Percentiles rank a stretch among this genome's conserved stretches.
phyloP scores from a whole-genome alignment of 345 rosid species.

The Populus nigra region DNA sequence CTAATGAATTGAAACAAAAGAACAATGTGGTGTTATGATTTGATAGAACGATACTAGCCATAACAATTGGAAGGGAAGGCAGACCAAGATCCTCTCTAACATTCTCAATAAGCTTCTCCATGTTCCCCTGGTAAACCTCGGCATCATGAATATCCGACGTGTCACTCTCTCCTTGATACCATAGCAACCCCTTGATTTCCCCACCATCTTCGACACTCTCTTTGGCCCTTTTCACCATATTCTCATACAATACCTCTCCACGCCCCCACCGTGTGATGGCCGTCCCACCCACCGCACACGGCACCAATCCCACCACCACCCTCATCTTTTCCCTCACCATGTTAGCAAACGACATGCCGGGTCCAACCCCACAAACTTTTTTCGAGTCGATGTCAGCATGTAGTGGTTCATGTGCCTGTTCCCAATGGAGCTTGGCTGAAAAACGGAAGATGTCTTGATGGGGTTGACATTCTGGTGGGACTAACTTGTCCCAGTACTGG shows the following conservation, averaged over 20 bases:
- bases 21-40: neutral
- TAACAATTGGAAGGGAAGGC: constrained; percentile 76
- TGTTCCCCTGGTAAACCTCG: constrained; percentile 51
- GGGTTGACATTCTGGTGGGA: constrained; percentile 66
- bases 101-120: constrained; percentile 52
- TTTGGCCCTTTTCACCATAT: constrained; percentile 61
- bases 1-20: no score
- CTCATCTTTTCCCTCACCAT: constrained; percentile 30
- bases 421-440: constrained; percentile 61
- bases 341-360: constrained; percentile 88
- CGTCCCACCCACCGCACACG: constrained; percentile 89
- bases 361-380: constrained; percentile 78
- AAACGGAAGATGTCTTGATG: constrained; percentile 61
- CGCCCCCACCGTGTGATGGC: constrained; percentile 84
- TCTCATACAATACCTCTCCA: constrained; percentile 60
- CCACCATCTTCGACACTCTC: constrained; percentile 59
- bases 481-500: constrained; percentile 63
- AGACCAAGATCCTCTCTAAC: constrained; percentile 62
- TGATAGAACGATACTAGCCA: constrained; percentile 32
- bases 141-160: constrained; percentile 51
- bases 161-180: constrained; percentile 98
- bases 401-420: constrained; percentile 70
- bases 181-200: constrained; percentile 66
- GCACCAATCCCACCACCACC: constrained; percentile 54
- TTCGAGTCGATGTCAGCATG: constrained; percentile 68